A percentile compares a stretch with the other conserved stretches of the same genome.
Evolutionary conservation across 192 early-diverging fungal genomes (phyloP).

Genomic region (Endogone sp.): DNA sequence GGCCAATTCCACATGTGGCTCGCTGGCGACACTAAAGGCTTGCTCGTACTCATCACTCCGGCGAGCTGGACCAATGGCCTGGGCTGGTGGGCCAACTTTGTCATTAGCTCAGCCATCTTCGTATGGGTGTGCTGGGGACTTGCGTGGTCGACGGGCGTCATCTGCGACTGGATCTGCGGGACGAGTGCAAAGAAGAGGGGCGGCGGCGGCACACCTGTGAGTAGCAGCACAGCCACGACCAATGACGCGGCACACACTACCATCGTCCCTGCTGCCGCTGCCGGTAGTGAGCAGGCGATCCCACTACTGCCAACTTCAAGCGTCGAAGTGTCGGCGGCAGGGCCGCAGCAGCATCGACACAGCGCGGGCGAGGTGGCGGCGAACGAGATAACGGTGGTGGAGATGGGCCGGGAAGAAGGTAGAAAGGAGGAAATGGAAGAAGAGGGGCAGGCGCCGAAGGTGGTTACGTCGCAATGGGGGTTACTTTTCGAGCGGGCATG

Average conservation of each 20-base stretch:
- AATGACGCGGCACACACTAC: not conserved
- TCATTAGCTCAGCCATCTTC: conserved; percentile 43
- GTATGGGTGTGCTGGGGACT: conserved; percentile 41
- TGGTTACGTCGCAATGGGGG: no score
- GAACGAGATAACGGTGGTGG: not conserved
- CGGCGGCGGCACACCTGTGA: no score
- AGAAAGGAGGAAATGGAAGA: not conserved
- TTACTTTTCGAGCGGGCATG: not conserved
- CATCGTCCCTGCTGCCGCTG: not conserved
- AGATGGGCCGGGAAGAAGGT: not conserved
- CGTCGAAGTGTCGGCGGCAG: not conserved
- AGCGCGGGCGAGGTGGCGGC: not conserved
- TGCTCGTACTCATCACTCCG: conserved; percentile 53
- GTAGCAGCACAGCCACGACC: no score
- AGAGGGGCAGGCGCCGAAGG: not conserved
- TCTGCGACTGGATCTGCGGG: conserved; percentile 13
- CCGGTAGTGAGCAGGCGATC: not conserved
- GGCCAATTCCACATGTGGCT: conserved; percentile 78
- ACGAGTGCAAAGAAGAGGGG: conserved; percentile 10
- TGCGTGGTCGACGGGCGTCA: conserved; percentile 36
- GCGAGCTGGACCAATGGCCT: conserved; percentile 27
- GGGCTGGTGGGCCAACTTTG: conserved; percentile 48
- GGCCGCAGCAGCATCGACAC: not conserved
- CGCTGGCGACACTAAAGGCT: conserved; percentile 70
- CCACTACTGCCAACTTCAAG: not conserved